phyloP scores from a whole-genome alignment of 345 rosid species.

The Cardamine occulta region DNA sequence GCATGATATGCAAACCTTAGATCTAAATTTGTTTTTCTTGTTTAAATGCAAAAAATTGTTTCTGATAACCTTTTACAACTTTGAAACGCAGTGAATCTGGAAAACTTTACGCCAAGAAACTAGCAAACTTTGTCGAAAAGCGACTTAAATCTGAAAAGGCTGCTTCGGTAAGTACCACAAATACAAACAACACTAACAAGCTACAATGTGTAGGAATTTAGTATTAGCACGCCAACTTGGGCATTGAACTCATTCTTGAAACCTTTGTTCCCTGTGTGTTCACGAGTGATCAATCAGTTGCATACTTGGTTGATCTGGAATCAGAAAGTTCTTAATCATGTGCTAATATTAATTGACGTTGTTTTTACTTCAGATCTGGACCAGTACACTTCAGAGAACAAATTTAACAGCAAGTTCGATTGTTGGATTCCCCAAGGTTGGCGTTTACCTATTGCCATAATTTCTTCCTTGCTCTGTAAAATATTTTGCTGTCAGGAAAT shows the following conservation, averaged over 20 bases:
- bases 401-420: conserved; percentile 87
- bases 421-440: conserved; percentile 93
- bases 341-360: not conserved
- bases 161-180: conserved; percentile 80
- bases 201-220: conserved; percentile 17
- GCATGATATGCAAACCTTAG: conserved; percentile 21
- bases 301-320: conserved; percentile 11
- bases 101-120: conserved; percentile 87
- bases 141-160: conserved; percentile 93
- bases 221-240: not conserved
- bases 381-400: conserved; percentile 97
- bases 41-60: conserved; percentile 21
- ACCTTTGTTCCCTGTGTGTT: not conserved
- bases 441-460: conserved; percentile 19
- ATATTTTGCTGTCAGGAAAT: conserved; percentile 9
- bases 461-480: conserved; percentile 6
- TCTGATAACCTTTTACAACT: conserved; percentile 27
- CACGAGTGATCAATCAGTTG: conserved; percentile 16
- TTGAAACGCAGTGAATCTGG: conserved; percentile 72
- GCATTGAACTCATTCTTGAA: conserved; percentile 22
- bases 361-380: conserved; percentile 74
- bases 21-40: not conserved
- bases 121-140: conserved; percentile 87
- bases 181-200: conserved; percentile 5
- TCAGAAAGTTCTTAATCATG: not conserved